Conservation (phyloP, 257 asterid species). For the Solanum boliviense region DNA sequence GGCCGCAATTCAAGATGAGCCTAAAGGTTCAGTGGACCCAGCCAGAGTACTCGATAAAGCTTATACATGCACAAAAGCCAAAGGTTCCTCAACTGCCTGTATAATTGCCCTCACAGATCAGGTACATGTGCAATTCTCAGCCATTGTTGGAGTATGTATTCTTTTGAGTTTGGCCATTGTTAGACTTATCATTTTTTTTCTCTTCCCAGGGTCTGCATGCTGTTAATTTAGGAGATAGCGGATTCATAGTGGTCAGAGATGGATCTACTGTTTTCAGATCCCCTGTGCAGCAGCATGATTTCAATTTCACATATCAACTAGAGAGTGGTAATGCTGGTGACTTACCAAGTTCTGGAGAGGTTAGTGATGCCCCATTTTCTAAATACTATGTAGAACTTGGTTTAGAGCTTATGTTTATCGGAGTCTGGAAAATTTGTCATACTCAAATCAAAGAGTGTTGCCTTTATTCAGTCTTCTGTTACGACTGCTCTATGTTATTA, state of each 20-base stretch:
- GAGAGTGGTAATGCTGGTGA: constrained; percentile 78
- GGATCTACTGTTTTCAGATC: constrained; percentile 83
- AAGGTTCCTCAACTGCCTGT: constrained; percentile 95
- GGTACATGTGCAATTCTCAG: constrained; percentile 24
- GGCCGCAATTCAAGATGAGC: constrained; percentile 65
- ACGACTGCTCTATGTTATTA: background rate
- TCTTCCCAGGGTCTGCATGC: constrained; percentile 73
- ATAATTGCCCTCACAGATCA: constrained; percentile 79
- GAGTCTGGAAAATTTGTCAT: background rate
- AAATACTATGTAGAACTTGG: background rate
- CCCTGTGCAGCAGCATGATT: constrained; percentile 95
- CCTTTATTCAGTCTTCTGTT: background rate
- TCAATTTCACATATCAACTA: constrained; percentile 82
- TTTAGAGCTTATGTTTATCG: background rate
- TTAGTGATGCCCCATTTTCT: background rate
- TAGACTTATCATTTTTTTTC: background rate
- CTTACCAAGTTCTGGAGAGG: constrained; percentile 97
- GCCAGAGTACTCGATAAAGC: constrained; percentile 88
- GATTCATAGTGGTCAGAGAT: constrained; percentile 88
- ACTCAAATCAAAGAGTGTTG: background rate
- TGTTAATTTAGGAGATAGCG: constrained; percentile 89
- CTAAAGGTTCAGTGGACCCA: constrained; percentile 72
- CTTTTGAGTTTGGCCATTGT: background rate
- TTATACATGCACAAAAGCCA: constrained; percentile 55
- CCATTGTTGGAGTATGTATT: background rate